phyloP scores from a whole-genome alignment of 1,284 basidiomycete genomes.

The Ustanciosporium gigantosporum region DNA sequence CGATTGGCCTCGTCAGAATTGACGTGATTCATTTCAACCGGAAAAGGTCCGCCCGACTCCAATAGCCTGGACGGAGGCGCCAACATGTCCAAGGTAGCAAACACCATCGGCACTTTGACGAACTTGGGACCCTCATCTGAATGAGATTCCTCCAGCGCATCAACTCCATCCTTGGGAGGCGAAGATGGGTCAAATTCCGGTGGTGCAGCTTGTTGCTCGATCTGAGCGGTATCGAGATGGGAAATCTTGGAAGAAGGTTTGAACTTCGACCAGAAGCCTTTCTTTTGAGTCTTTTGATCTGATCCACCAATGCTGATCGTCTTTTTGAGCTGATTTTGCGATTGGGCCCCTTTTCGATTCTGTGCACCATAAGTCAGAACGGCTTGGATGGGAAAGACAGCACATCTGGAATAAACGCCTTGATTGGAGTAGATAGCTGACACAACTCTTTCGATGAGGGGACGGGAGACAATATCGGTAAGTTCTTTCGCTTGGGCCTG shows the following conservation, averaged over 20 bases:
- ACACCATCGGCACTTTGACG: constrained; percentile 23
- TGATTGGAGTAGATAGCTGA: constrained; percentile 14
- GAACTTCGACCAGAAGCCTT: constrained; percentile 6
- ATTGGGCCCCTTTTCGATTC: neutral
- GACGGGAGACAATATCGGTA: constrained; percentile 28
- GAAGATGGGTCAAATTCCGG: neutral
- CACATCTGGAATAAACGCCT: constrained; percentile 7
- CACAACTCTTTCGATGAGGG: constrained; percentile 21
- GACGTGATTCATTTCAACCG: constrained; percentile 32
- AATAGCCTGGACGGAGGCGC: constrained; percentile 23
- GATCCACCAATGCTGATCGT: neutral
- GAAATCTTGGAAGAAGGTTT: constrained; percentile 10
- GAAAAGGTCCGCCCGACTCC: constrained; percentile 27
- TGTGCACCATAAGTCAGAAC: constrained; percentile 20
- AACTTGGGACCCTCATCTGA: neutral
- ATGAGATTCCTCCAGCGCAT: neutral
- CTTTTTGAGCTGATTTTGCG: constrained; percentile 2
- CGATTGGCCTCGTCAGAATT: constrained; percentile 8
- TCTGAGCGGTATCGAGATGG: too few species aligned
- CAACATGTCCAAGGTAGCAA: constrained; percentile 31
- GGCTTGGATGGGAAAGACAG: constrained; percentile 20
- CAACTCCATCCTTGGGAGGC: too few species aligned
- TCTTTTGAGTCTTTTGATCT: neutral
- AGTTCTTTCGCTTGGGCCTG: constrained; percentile 23
- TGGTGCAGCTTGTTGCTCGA: constrained; percentile 1